These are phyloP conservation scores for Imleria badia DNA, from an alignment of 768 basidiomycete species.

Conservation along the genomic window DNA sequence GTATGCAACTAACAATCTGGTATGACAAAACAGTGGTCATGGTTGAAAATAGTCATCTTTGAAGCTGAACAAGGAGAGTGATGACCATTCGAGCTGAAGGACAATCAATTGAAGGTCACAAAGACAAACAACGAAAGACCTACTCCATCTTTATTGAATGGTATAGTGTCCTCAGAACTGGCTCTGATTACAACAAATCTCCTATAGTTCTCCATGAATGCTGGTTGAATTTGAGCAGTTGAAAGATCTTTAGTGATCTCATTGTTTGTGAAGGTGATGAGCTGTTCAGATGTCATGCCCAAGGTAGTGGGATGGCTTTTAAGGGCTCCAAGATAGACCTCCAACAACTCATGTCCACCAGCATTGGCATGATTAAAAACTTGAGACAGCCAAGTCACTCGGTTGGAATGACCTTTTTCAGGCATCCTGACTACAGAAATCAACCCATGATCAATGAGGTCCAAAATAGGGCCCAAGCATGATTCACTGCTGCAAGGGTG, in stretches of 20 bases:
- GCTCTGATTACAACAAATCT: conserved; percentile 62
- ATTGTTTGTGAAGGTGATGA: conserved; percentile 39
- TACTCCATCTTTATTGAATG: conserved; percentile 45
- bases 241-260: conserved; percentile 50
- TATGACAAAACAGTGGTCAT: neutral
- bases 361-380: conserved; percentile 14
- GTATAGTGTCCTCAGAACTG: conserved; percentile 29
- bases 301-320: conserved; percentile 29
- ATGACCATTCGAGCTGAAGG: conserved; percentile 56
- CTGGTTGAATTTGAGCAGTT: conserved; percentile 61
- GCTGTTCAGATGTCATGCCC: conserved; percentile 34
- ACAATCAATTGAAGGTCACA: neutral
- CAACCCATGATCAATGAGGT: conserved; percentile 49
- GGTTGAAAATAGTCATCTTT: conserved; percentile 52
- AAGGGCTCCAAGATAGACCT: conserved; percentile 35
- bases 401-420: conserved; percentile 28
- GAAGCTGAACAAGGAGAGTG: conserved; percentile 50
- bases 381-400: conserved; percentile 26
- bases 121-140: conserved; percentile 17
- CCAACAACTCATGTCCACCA: conserved; percentile 40
- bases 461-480: conserved; percentile 23
- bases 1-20: neutral
- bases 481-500: conserved; percentile 9
- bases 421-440: conserved; percentile 56
- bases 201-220: conserved; percentile 58